Evolutionary conservation across 2,329 filamentous ascomycete genomes (phyloP), one percentile per base, ranked within the genome.

Genomic region (Coniochaeta sp.): DNA sequence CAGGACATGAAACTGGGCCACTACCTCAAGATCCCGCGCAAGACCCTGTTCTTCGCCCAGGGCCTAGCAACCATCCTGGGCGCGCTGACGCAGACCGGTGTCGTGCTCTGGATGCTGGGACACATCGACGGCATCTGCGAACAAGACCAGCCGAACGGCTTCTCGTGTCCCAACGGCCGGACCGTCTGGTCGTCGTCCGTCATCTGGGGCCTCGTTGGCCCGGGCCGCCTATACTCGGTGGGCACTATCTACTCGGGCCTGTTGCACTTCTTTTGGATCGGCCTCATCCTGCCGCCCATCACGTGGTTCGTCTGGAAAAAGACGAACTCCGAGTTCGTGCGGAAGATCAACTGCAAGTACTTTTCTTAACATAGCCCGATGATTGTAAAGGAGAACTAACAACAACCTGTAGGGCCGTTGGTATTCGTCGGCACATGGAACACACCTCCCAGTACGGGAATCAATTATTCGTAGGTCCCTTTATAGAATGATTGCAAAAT

Each of bases 201-300:
- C 0, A 72, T 84, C 4, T 84, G 81, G 80, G 81, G 81, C 26
- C 81, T 79, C 84, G 83, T 84, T 42, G 80, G 81, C 0, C 79
- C 80, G 0, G 71, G 71, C 60, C 79, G 77, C 66, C 74, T 83
- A 28, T 84, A 80, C 62, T 79, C 80, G 2, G 73, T 85, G 77
- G 68, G 75, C 9, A 77, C 79, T 7, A 75, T 77, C 59, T 84
- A 84, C 69, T 76, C 32, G 32, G 32, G 73, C 4, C 70, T 75
- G 57, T 75, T 78, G 80, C 80, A 2, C 84, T 83, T 64, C 79
- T 80, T 1, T 12, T 34, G 32, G 32, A 65, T 82, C 9, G 81
- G 81, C 16, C 68, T 79, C 1, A 57, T 75, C 7, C 66, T 81
- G 6, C 78, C 80, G 75, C 71, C 84, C 54, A 72, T 80, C 10